A percentile compares a stretch with the other conserved stretches of the same genome.
These are phyloP conservation scores for Domatiomyces catenatus DNA, from an alignment of 2,329 filamentous ascomycete genomes.

Conservation along the genomic window DNA sequence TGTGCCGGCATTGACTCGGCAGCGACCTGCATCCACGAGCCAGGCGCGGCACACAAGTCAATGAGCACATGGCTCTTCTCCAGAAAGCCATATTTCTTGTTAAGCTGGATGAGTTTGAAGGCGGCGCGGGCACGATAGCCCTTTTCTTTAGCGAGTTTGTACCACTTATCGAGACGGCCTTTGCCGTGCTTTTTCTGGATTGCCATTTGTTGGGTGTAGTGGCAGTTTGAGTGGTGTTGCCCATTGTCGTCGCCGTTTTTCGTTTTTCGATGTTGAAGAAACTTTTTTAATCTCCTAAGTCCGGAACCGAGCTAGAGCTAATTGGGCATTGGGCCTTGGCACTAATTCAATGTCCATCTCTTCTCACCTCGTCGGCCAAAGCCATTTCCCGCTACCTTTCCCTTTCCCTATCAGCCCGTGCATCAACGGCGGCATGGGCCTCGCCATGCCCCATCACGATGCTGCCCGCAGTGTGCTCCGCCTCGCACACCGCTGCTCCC, in stretches of 20 bases:
- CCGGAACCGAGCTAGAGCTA: no score
- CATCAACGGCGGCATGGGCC: neutral
- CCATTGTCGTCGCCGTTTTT: neutral
- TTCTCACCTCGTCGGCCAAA: no score
- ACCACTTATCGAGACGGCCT: slow-evolving; percentile 64
- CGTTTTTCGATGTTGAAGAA: neutral
- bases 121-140: slow-evolving; percentile 90
- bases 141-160: slow-evolving; percentile 95
- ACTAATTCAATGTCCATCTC: no score
- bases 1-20: slow-evolving; percentile 85
- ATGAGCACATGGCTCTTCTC: slow-evolving; percentile 92
- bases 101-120: slow-evolving; percentile 95
- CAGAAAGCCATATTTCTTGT: slow-evolving; percentile 97
- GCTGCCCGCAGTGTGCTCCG: slow-evolving; percentile 10
- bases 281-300: neutral
- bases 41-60: slow-evolving; percentile 93
- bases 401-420: neutral
- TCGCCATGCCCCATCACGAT: slow-evolving; percentile 11
- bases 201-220: slow-evolving; percentile 47
- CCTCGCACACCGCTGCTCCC: slow-evolving; percentile 10
- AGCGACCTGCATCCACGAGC: slow-evolving; percentile 94
- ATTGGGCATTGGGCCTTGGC: no score
- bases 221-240: neutral
- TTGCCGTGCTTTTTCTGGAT: slow-evolving; percentile 72
- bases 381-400: no score